Percentiles rank a stretch among this genome's conserved stretches.
Evolutionary conservation across 441 rosid species (phyloP).

Genomic region (Omphalea diandra): DNA sequence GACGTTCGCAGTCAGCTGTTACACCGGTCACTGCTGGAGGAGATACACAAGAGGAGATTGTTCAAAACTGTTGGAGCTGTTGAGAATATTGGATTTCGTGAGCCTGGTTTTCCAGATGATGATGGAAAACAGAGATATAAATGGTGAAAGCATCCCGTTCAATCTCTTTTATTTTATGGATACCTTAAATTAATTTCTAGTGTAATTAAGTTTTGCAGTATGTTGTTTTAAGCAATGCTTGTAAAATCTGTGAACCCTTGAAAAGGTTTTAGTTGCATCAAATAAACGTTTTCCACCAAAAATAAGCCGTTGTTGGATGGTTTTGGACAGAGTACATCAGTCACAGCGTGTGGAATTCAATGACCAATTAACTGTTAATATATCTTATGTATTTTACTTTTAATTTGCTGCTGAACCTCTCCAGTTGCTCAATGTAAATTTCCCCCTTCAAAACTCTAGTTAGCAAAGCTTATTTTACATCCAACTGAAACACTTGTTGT

Average conservation of each 20-base stretch:
- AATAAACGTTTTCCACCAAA: background rate
- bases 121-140: constrained; percentile 27
- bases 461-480: too few species aligned
- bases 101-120: constrained; percentile 31
- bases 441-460: too few species aligned
- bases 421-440: too few species aligned
- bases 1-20: constrained; percentile 67
- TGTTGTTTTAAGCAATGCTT: background rate
- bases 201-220: background rate
- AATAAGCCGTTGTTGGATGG: background rate
- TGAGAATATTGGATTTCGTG: constrained; percentile 55
- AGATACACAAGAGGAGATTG: constrained; percentile 62
- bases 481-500: too few species aligned
- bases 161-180: background rate
- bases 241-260: background rate
- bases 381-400: too few species aligned
- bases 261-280: background rate
- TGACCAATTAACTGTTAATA: too few species aligned
- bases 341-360: too few species aligned
- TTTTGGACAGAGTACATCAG: too few species aligned
- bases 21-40: constrained; percentile 67
- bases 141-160: constrained; percentile 16
- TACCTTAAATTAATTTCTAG: background rate
- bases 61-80: constrained; percentile 60
- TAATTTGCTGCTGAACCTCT: too few species aligned